Percentiles rank a stretch among this genome's conserved stretches.
Conservation (phyloP, 352 stramenopile genomes). For the Nothophytophthora sp. region DNA sequence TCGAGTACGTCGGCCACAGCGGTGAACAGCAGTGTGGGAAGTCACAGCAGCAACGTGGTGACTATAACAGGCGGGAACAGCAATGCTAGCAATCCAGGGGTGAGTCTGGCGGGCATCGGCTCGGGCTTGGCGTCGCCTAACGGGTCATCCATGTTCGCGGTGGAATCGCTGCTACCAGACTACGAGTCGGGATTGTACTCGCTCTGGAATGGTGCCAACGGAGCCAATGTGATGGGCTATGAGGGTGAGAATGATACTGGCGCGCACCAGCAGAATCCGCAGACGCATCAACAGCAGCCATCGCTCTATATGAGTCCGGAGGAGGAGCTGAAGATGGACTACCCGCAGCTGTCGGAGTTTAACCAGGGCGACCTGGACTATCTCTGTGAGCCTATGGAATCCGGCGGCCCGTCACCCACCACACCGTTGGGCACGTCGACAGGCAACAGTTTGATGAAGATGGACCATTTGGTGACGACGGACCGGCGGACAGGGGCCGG, state of each 20-base stretch:
- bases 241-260: constrained; percentile 38
- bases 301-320: constrained; percentile 43
- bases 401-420: constrained; percentile 39
- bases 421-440: constrained; percentile 36
- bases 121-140: constrained; percentile 39
- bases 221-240: constrained; percentile 47
- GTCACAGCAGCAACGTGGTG: not conserved
- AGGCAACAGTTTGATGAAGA: constrained; percentile 29
- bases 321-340: constrained; percentile 79
- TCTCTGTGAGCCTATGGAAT: constrained; percentile 62
- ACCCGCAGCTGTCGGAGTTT: constrained; percentile 61
- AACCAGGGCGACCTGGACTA: constrained; percentile 80
- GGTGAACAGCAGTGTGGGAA: not conserved
- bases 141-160: constrained; percentile 47
- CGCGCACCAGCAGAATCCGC: constrained; percentile 9
- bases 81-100: constrained; percentile 7
- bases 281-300: constrained; percentile 18
- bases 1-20: not conserved
- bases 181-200: constrained; percentile 75
- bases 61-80: constrained; percentile 3
- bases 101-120: constrained; percentile 30
- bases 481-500: constrained; percentile 12
- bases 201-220: constrained; percentile 57
- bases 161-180: constrained; percentile 63
- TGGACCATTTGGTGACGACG: constrained; percentile 22